Conservation (phyloP, 805 yeast genomes). For the Candida arabinofermentans region DNA sequence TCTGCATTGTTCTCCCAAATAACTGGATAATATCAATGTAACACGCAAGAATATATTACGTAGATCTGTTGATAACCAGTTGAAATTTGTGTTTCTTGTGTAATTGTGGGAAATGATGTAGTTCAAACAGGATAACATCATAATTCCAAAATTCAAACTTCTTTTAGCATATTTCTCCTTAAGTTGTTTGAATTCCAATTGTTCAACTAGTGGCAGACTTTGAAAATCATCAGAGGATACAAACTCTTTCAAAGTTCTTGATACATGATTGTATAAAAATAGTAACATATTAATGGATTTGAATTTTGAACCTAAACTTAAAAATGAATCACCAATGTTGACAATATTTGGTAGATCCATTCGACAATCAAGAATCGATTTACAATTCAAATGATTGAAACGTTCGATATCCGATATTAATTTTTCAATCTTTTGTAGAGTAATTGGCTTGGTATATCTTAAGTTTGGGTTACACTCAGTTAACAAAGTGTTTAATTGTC, state of each 20-base stretch:
- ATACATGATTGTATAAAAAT: slow-evolving; percentile 18
- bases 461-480: too few relatives aligned
- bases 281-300: slow-evolving; percentile 18
- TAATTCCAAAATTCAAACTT: slow-evolving; percentile 12
- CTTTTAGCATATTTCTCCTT: slow-evolving; percentile 16
- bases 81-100: slow-evolving; percentile 5
- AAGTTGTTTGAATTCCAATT: slow-evolving; percentile 4
- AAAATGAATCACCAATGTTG: not conserved
- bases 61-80: slow-evolving; percentile 22
- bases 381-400: slow-evolving; percentile 8
- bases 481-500: not conserved
- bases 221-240: slow-evolving; percentile 11
- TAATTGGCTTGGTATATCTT: not conserved
- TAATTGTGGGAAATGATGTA: slow-evolving; percentile 10
- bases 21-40: slow-evolving; percentile 11
- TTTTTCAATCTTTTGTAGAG: slow-evolving; percentile 16
- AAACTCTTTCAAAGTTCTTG: slow-evolving; percentile 7
- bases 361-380: slow-evolving; percentile 2
- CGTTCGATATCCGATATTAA: slow-evolving; percentile 16
- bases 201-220: slow-evolving; percentile 3
- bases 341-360: not conserved
- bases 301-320: slow-evolving; percentile 9
- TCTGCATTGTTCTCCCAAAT: slow-evolving; percentile 8
- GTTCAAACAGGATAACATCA: slow-evolving; percentile 19
- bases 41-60: slow-evolving; percentile 19